Conservation (phyloP, 2,329 filamentous ascomycete genomes). For the Fusarium sp. region DNA sequence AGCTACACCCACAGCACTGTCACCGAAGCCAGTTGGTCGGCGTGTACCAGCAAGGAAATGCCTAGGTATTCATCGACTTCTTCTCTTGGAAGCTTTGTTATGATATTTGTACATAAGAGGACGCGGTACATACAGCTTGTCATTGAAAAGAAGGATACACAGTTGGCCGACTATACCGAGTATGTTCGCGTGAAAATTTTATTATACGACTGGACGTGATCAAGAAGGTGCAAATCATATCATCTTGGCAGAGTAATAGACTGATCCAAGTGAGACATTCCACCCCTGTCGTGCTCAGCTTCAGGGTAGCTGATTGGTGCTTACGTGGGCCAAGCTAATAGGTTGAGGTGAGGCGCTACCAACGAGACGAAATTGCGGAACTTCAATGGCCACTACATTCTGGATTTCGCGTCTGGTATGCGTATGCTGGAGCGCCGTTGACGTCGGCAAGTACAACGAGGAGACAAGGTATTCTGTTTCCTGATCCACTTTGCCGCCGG, state of each 20-base stretch:
- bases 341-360: background rate
- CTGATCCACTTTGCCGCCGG: background rate
- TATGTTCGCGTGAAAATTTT: background rate
- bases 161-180: background rate
- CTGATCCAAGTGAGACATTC: background rate
- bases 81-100: background rate
- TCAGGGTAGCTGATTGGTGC: background rate
- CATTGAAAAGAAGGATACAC: background rate
- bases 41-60: background rate
- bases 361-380: background rate
- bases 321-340: background rate
- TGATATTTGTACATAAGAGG: background rate
- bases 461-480: background rate
- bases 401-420: background rate
- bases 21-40: background rate
- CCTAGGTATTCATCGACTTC: background rate
- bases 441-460: background rate
- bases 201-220: background rate
- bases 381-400: background rate
- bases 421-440: background rate
- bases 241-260: background rate
- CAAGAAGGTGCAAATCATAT: background rate
- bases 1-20: background rate
- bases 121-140: background rate
- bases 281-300: background rate